Conservation (phyloP, 805 yeast genomes). For the Isabelozyma pseudorhagii region DNA sequence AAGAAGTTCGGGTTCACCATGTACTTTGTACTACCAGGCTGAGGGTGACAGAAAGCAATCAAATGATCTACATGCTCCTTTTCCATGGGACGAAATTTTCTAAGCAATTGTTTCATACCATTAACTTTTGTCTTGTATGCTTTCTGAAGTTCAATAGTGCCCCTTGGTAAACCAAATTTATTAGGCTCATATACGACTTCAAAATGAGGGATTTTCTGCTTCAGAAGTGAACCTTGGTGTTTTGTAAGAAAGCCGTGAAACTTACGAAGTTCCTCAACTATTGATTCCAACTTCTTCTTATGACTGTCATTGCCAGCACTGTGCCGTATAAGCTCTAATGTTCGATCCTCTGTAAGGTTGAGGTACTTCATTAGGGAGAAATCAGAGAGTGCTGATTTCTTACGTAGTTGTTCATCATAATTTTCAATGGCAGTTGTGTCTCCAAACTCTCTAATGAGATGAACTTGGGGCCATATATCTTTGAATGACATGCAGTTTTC, state of each 20-base stretch:
- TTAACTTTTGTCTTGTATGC: conserved; percentile 21
- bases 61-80: conserved; percentile 13
- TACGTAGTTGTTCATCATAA: background rate
- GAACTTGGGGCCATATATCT: conserved; percentile 32
- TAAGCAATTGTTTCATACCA: conserved; percentile 16
- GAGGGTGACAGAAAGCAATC: background rate
- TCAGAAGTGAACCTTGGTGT: conserved; percentile 16
- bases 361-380: conserved; percentile 12
- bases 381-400: background rate
- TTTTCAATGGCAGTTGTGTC: background rate
- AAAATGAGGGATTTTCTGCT: conserved; percentile 22
- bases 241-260: conserved; percentile 18
- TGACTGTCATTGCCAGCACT: background rate
- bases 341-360: background rate
- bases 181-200: conserved; percentile 31
- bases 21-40: background rate
- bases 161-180: conserved; percentile 28
- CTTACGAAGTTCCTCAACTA: conserved; percentile 10
- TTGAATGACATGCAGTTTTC: conserved; percentile 19
- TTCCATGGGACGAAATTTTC: conserved; percentile 17
- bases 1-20: conserved; percentile 22
- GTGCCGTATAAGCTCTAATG: background rate
- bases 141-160: conserved; percentile 23
- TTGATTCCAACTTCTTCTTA: background rate
- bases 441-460: conserved; percentile 24